phyloP scores from a whole-genome alignment of 768 basidiomycete species.

The Tubosaeta brunneosetosa region DNA sequence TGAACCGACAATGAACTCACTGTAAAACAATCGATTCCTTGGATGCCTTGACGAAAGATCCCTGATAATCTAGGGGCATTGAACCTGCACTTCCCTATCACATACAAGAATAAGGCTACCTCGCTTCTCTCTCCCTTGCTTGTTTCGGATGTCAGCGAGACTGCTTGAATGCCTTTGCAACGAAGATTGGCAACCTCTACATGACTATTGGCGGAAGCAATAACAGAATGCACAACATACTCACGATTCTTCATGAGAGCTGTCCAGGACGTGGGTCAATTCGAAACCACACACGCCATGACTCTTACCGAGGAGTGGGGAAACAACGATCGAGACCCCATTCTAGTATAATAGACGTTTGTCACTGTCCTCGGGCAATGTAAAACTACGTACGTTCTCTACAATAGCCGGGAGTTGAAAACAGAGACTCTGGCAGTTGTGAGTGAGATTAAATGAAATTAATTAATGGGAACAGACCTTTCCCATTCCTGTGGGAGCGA shows the following conservation, averaged over 20 bases:
- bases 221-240: constrained; percentile 12
- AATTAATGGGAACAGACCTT: constrained; percentile 44
- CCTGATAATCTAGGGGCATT: constrained; percentile 45
- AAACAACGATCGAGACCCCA: constrained; percentile 72
- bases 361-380: not conserved
- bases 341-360: constrained; percentile 33
- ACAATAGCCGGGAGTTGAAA: constrained; percentile 81
- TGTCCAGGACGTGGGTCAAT: constrained; percentile 23
- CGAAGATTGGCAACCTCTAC: constrained; percentile 64
- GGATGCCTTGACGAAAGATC: constrained; percentile 62
- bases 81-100: not conserved
- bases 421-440: constrained; percentile 59
- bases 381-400: constrained; percentile 40
- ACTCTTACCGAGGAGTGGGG: constrained; percentile 64
- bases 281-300: not conserved
- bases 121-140: constrained; percentile 46
- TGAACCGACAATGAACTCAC: constrained; percentile 36
- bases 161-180: constrained; percentile 50
- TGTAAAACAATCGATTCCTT: constrained; percentile 61
- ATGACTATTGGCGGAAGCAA: constrained; percentile 4
- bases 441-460: not conserved
- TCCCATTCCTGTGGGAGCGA: constrained; percentile 88
- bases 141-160: constrained; percentile 66
- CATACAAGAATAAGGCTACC: constrained; percentile 31
- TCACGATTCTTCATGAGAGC: constrained; percentile 82